Percentiles rank a stretch among this genome's conserved stretches.
phyloP scores from a whole-genome alignment of 2,329 filamentous ascomycete genomes.

The Tolypocladium pustulatum region DNA sequence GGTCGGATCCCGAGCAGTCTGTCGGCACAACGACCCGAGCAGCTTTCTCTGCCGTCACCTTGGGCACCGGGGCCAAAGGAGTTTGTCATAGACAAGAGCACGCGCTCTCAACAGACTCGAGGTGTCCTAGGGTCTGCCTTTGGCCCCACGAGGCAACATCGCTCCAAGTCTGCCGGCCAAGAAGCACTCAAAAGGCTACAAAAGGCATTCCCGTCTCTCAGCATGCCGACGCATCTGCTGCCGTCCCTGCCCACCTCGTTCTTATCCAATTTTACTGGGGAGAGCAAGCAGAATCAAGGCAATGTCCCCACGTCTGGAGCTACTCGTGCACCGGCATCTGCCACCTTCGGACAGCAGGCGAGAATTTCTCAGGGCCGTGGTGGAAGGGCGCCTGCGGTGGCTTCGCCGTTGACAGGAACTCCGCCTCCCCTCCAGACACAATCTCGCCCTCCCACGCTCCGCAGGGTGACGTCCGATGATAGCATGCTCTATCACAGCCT shows the following conservation, averaged over 20 bases:
- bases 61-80: slow-evolving; percentile 16
- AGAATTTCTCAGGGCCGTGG: neutral
- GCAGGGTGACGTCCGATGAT: slow-evolving; percentile 45
- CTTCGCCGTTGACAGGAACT: neutral
- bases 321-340: neutral
- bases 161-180: slow-evolving; percentile 45
- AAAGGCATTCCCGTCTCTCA: slow-evolving; percentile 44
- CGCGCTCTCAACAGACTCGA: slow-evolving; percentile 14
- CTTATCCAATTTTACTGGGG: slow-evolving; percentile 22
- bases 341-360: neutral
- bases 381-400: neutral
- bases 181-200: slow-evolving; percentile 48
- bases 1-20: neutral
- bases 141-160: slow-evolving; percentile 31
- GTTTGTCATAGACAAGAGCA: slow-evolving; percentile 3
- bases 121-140: slow-evolving; percentile 34
- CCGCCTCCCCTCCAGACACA: neutral
- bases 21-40: neutral
- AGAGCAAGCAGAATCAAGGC: slow-evolving; percentile 9
- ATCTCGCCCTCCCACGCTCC: slow-evolving; percentile 15
- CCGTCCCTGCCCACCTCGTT: slow-evolving; percentile 33
- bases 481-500: slow-evolving; percentile 67
- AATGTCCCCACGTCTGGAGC: neutral
- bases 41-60: slow-evolving; percentile 14
- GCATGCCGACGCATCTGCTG: slow-evolving; percentile 18